These are phyloP conservation scores for Chaetothyriales sp. DNA, from an alignment of 2,329 filamentous ascomycete species.

Conservation along the genomic window DNA sequence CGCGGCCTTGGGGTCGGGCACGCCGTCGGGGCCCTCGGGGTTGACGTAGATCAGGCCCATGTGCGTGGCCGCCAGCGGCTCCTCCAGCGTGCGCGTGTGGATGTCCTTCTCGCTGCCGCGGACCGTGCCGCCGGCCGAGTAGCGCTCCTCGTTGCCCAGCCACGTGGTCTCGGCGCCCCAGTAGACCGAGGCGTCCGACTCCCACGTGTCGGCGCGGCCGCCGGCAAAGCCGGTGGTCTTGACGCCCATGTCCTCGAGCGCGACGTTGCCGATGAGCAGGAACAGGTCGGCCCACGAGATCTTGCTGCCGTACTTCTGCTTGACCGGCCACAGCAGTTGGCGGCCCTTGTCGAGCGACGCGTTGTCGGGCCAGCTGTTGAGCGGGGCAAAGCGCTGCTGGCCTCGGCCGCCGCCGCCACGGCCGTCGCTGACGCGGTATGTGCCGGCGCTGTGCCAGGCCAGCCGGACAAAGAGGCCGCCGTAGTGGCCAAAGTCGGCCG, in stretches of 20 bases:
- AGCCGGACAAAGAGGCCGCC: conserved; percentile 68
- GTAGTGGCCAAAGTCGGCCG: conserved; percentile 69
- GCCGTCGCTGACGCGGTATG: conserved; percentile 61
- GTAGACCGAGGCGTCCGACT: conserved; percentile 63
- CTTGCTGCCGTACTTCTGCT: conserved; percentile 73
- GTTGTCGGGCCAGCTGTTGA: conserved; percentile 75
- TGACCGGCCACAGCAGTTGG: conserved; percentile 65
- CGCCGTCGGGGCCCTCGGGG: conserved; percentile 62
- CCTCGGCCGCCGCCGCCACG: conserved; percentile 61
- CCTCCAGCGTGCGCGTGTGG: conserved; percentile 52
- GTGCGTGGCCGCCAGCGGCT: conserved; percentile 53
- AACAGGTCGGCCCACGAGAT: conserved; percentile 68
- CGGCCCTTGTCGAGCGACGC: conserved; percentile 67
- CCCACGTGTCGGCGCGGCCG: conserved; percentile 59
- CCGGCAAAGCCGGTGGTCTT: conserved; percentile 61
- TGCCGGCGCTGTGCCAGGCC: conserved; percentile 70
- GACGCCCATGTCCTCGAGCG: conserved; percentile 63
- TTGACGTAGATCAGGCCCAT: conserved; percentile 77
- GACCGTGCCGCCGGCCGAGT: conserved; percentile 39
- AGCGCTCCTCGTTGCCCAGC: conserved; percentile 61
- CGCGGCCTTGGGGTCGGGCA: conserved; percentile 54
- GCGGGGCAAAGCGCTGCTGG: conserved; percentile 66
- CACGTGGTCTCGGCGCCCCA: conserved; percentile 66
- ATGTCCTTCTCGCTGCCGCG: conserved; percentile 35
- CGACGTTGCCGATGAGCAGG: conserved; percentile 61